Base-by-base conservation (phyloP, 2,329 filamentous ascomycete species). In the Ustilaginoidea virens region DNA sequence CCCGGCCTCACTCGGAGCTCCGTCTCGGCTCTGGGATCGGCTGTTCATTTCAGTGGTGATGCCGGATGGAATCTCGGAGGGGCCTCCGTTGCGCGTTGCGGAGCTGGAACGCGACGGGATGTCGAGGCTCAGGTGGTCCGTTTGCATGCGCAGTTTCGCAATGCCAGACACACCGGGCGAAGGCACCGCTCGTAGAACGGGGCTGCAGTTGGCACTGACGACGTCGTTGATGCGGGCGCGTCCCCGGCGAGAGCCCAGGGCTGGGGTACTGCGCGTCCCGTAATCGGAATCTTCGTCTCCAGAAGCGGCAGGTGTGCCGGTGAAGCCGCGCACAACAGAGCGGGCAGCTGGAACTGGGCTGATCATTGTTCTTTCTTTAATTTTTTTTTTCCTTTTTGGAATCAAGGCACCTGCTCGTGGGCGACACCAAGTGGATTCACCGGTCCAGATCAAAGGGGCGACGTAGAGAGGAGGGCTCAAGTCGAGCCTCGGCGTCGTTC, bases 71-170 rank as follows among this genome's bases (percentile, higher is more conserved):
- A 37, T 36, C 23, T 45, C 45, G 17, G 40, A 41, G 13, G 39
- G 44, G 42, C 62, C 67, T 43, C 60, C 63, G 40, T 53, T 64
- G 38, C 59, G 67, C 13, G 66, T 65, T 43, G 68, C 58, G 19
- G 68, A 73, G 39, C 60, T 68, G 27, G 62, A 62, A 25, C 66
- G 66, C 3, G 71, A 64, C 25, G 53, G 55, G 13, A 44, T 55
- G 36, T 73, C 68, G 10, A 92, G 60, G 44, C 69, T 80, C 30
- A 94, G 59, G 3, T 75, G 72, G 36, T 93, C 85, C 33, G 93
- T 64, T 46, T 90, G 78, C 49, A 77, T 63, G 48, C 83, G 83
- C 44, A 94, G 60, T 42, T 77, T 80, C 45, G 81, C 80, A 42
- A 94, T 85, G 27, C 83, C 85, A 34, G 78, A 76, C 17, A 74